These are phyloP conservation scores for Vitis riparia DNA, from an alignment of 164 flowering plant genomes.

Conservation along the genomic window DNA sequence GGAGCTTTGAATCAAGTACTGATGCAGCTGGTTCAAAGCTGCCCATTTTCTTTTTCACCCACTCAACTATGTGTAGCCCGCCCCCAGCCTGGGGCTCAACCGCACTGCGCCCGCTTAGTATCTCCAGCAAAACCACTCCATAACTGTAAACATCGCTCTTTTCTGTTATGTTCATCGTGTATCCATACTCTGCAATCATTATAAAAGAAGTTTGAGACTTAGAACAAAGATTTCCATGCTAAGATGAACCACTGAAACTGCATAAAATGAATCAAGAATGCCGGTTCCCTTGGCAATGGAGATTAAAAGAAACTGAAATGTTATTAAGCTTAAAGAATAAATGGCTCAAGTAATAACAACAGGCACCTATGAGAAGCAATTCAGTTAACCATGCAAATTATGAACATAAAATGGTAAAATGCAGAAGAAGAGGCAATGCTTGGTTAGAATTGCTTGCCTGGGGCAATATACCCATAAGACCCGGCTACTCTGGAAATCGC, in stretches of 20 bases:
- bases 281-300: too few species aligned
- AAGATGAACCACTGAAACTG: too few species aligned
- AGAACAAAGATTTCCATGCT: too few species aligned
- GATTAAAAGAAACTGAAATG: too few species aligned
- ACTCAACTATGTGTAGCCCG: conserved; percentile 90
- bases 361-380: too few species aligned
- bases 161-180: conserved; percentile 94
- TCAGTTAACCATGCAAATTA: too few species aligned
- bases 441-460: conserved; percentile 44
- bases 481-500: conserved; percentile 82
- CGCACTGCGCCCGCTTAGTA: conserved; percentile 82
- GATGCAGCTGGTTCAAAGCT: conserved; percentile 77
- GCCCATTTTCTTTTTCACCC: conserved; percentile 97
- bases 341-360: too few species aligned
- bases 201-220: background rate
- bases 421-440: too few species aligned
- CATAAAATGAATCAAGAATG: too few species aligned
- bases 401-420: too few species aligned
- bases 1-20: conserved; percentile 75
- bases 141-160: conserved; percentile 98
- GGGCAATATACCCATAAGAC: conserved; percentile 85
- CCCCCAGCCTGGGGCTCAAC: conserved; percentile 66
- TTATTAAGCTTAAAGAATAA: too few species aligned
- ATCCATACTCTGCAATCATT: conserved; percentile 81
- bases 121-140: conserved; percentile 88